Percentiles rank a stretch among this genome's conserved stretches.
Conservation (phyloP, 257 asterid species). For the Ilex asprella region DNA sequence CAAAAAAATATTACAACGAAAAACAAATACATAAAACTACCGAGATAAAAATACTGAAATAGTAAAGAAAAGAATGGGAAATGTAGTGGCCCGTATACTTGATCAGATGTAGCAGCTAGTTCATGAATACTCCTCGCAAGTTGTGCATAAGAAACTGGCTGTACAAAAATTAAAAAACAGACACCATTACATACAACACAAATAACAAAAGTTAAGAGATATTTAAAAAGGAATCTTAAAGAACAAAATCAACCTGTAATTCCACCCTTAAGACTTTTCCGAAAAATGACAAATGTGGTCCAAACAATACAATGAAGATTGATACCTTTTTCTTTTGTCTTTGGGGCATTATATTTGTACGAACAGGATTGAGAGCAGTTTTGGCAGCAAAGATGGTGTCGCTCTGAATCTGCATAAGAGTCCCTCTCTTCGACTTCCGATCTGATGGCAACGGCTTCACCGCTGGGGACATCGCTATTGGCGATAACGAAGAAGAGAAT, state of each 20-base stretch:
- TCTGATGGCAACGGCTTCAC: constrained; percentile 48
- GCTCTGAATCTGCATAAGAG: constrained; percentile 96
- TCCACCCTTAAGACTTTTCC: neutral
- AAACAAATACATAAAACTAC: constrained; percentile 4
- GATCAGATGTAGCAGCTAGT: constrained; percentile 96
- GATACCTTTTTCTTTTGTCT: constrained; percentile 68
- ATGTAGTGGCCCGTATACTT: constrained; percentile 42
- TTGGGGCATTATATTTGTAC: constrained; percentile 78
- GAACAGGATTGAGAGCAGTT: constrained; percentile 79
- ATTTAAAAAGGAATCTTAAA: no score
- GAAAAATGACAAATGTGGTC: no score
- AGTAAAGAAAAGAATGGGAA: neutral
- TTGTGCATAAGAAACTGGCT: constrained; percentile 99
- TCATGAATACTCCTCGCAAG: constrained; percentile 99
- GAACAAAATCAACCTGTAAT: no score
- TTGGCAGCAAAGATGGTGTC: constrained; percentile 92
- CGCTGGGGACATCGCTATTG: constrained; percentile 39
- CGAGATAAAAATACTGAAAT: constrained; percentile 4
- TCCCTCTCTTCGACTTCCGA: constrained; percentile 83
- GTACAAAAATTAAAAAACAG: constrained; percentile 17
- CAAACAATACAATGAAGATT: neutral
- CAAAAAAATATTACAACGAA: constrained; percentile 15
- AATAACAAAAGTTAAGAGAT: neutral
- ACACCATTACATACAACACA: neutral
- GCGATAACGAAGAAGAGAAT: constrained; percentile 31